Evolutionary conservation across 305 asterid species (phyloP), one percentile per base, ranked within the genome.

Genomic region (Fraxinus platypoda): DNA sequence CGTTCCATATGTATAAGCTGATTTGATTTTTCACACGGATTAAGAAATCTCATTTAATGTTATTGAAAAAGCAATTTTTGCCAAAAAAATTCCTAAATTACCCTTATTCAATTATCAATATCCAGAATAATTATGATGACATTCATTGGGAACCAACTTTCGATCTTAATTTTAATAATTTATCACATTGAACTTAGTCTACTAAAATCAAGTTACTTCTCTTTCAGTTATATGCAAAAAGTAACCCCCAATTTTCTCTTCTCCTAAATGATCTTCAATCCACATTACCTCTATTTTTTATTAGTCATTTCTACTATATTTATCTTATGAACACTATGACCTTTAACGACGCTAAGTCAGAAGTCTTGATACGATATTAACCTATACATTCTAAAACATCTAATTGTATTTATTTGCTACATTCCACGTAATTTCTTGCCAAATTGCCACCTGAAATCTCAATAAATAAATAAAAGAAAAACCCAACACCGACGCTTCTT

Each of bases 401-500:
- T 11, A 64, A 26, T 8, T 25, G 74, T 37, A 28, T 68, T 12
- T 8, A 11, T 25, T 2, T 30, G 75, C 15, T 13, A 68, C 23
- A 30, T 68, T 68, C 75, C 75, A 79, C 17, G 74, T 37, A 62
- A 70, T 11, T 74, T 74, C 25, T 70, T 28, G 43, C 57, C 76
- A 80, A 80, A 77, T 77, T 75, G 86, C 83, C 89, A 83, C 86
- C 86, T 81, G 79, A 81, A 76, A 28, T 74, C 64, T 62, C 72
- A 8, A 8, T 21, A 23, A 64, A 25, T n/a, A 17, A 52, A 52
- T 17, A 52, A 76, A 77, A 74, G 74, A 19, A 35, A 76, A 78
- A 33, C 66, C 78, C 88, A 85, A 85, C 81, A 71, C 83, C 86
- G 87, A 59, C 86, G 84, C 89, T 88, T 88, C 91, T 84, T 78